Conservation (phyloP, 1,284 basidiomycete genomes). For the Ganoderma leucocontextum region DNA sequence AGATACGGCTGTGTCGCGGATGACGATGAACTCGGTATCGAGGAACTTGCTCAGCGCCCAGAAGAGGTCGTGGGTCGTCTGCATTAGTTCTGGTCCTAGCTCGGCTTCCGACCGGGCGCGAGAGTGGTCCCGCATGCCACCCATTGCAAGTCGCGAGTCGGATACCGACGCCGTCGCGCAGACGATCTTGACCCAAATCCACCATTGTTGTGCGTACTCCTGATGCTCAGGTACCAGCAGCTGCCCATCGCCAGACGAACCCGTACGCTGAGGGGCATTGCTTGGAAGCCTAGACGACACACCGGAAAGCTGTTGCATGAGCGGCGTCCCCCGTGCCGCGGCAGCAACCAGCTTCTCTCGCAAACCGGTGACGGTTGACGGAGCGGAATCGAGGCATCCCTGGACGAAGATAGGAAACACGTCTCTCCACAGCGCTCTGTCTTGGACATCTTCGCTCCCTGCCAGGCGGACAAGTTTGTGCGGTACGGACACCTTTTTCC, state of each 20-base stretch:
- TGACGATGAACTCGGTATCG: slow-evolving; percentile 84
- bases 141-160: slow-evolving; percentile 64
- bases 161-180: slow-evolving; percentile 81
- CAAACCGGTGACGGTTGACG: slow-evolving; percentile 56
- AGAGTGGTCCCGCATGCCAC: slow-evolving; percentile 71
- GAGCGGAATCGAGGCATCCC: slow-evolving; percentile 55
- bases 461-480: slow-evolving; percentile 70
- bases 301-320: slow-evolving; percentile 73
- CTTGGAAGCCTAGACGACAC: slow-evolving; percentile 59
- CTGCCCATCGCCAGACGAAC: slow-evolving; percentile 50
- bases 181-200: slow-evolving; percentile 84
- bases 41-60: slow-evolving; percentile 88
- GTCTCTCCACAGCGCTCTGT: slow-evolving; percentile 76
- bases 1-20: slow-evolving; percentile 87
- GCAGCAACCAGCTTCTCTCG: slow-evolving; percentile 73
- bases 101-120: slow-evolving; percentile 77
- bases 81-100: slow-evolving; percentile 78
- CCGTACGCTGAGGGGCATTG: slow-evolving; percentile 51
- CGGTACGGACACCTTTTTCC: slow-evolving; percentile 60
- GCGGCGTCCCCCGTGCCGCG: slow-evolving; percentile 70
- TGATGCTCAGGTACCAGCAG: slow-evolving; percentile 70
- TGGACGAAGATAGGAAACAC: slow-evolving; percentile 72
- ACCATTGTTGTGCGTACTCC: slow-evolving; percentile 85
- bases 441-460: slow-evolving; percentile 69
- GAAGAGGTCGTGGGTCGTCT: slow-evolving; percentile 85